Evolutionary conservation across 179 eudicot genomes (phyloP).

Genomic region (Carnegiea gigantea): DNA sequence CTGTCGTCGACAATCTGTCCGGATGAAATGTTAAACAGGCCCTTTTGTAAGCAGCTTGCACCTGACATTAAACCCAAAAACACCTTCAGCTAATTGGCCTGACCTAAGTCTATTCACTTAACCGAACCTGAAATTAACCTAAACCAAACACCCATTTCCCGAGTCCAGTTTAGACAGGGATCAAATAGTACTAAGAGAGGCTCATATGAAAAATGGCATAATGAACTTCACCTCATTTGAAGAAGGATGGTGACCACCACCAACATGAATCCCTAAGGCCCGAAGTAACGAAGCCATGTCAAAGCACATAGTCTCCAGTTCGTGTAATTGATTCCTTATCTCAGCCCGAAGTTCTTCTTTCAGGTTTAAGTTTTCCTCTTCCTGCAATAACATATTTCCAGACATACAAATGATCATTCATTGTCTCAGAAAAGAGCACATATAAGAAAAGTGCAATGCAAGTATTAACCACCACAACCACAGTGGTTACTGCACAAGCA

Average conservation of each 20-base stretch:
- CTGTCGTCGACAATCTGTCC: slow-evolving; percentile 65
- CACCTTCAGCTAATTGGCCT: background rate
- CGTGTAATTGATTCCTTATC: slow-evolving; percentile 49
- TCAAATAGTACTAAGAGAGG: background rate
- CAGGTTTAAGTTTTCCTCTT: slow-evolving; percentile 61
- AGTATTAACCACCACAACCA: background rate
- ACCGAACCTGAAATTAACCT: background rate
- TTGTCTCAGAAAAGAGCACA: background rate
- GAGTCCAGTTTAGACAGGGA: background rate
- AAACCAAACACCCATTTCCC: background rate
- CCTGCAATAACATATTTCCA: slow-evolving; percentile 37
- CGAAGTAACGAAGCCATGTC: slow-evolving; percentile 75
- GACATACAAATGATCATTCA: background rate
- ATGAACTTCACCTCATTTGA: slow-evolving; percentile 44
- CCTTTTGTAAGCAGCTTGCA: slow-evolving; percentile 73
- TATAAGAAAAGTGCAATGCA: background rate
- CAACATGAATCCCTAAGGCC: slow-evolving; percentile 52
- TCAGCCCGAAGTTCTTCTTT: slow-evolving; percentile 64
- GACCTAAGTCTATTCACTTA: background rate
- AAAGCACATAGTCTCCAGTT: slow-evolving; percentile 43
- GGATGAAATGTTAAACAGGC: slow-evolving; percentile 88
- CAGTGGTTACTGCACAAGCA: too few relatives aligned
- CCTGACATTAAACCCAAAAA: slow-evolving; percentile 40
- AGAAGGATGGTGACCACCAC: slow-evolving; percentile 38
- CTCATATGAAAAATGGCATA: background rate